phyloP scores from a whole-genome alignment of 2,329 filamentous ascomycete species.

The Xylaria digitata region DNA sequence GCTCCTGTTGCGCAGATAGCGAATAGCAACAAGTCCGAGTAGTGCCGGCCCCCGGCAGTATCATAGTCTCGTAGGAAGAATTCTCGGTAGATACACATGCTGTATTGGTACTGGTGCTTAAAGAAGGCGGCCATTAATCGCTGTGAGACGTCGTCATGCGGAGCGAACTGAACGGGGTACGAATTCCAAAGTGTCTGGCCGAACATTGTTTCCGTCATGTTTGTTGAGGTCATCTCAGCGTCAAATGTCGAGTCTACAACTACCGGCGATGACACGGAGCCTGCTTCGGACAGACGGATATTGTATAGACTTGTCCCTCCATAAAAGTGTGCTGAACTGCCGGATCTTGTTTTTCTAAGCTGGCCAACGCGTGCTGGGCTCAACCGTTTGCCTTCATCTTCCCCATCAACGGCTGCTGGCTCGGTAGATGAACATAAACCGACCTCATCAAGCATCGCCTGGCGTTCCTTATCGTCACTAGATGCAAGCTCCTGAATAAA shows the following conservation, averaged over 20 bases:
- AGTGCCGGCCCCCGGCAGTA: constrained; percentile 58
- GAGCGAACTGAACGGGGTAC: constrained; percentile 53
- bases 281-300: constrained; percentile 50
- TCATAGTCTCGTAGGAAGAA: constrained; percentile 63
- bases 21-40: constrained; percentile 62
- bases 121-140: constrained; percentile 62
- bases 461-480: constrained; percentile 54
- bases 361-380: constrained; percentile 52
- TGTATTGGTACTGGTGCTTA: constrained; percentile 59
- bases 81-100: constrained; percentile 63
- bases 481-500: constrained; percentile 58
- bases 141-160: constrained; percentile 58
- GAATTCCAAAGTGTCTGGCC: constrained; percentile 27
- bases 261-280: constrained; percentile 12
- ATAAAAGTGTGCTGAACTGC: constrained; percentile 59
- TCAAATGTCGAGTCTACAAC: constrained; percentile 34
- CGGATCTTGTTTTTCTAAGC: constrained; percentile 52
- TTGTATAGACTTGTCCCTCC: constrained; percentile 61
- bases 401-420: constrained; percentile 22
- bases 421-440: constrained; percentile 32
- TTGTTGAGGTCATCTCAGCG: constrained; percentile 7
- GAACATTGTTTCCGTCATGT: constrained; percentile 30
- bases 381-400: constrained; percentile 43
- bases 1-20: constrained; percentile 62
- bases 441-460: constrained; percentile 54